Base-by-base conservation (phyloP, 1,139 yeast genomes). In the Candida sanyaensis region DNA sequence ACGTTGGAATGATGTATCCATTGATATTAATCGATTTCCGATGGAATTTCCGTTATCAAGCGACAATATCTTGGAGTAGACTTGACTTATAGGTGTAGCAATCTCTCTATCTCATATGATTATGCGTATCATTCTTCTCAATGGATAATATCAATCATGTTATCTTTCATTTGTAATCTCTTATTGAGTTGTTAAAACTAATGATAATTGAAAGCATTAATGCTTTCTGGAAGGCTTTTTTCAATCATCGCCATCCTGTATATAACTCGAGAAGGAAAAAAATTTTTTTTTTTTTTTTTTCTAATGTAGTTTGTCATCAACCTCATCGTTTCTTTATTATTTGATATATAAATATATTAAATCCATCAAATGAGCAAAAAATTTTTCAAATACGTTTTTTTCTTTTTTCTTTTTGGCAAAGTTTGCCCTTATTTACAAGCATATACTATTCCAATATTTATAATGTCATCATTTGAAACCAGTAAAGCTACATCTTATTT, bases 401-500 rank as follows among this genome's bases (percentile, higher is more conserved):
- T 43, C 49, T 52, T 55, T 60, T 69, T 66, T 60, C 68, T 68
- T 72, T 71, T 66, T 73, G 78, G 78, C 78, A 71, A 71, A 62
- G 67, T 55, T 61, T 67, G 72, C 69, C 76, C 75, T 59, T 54
- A 61, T 59, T 34, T 41, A 49, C 48, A 30, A 32, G 46, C 41
- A 45, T 43, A 47, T 28, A 44, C 38, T 41, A 44, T 40, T 34
- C 23, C 17, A 29, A 23, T 23, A 37, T 30, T 44, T 41, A 58
- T 49, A 55, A 73, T 72, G 76, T 66, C 69, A 76, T 66, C 69
- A 53, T 70, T 73, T 55, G 88, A 87, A 66, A 68, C 79, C 59
- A 57, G 88, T 46, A 78, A 80, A 58, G 97, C 97, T 57, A 63
- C 86, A 53, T 81, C 84, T 52, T 76, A 77, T 66, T 80, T 93